Conservation (phyloP, 768 basidiomycete genomes). For the Botryobasidium botryosum region DNA sequence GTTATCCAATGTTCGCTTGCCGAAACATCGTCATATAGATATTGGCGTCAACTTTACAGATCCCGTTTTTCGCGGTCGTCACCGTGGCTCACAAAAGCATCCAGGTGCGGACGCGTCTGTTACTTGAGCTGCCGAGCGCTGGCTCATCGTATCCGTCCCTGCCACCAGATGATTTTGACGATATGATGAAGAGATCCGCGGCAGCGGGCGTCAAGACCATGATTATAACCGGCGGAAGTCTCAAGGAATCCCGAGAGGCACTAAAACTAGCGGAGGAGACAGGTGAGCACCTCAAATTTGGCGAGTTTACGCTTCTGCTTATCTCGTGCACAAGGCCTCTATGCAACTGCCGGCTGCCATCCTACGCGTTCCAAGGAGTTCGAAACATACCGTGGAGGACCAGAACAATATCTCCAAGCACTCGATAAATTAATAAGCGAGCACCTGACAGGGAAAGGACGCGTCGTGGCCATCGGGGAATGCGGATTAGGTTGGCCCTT, state of each 20-base stretch:
- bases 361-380: constrained; percentile 62
- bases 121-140: not conserved
- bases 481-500: constrained; percentile 74
- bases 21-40: constrained; percentile 16
- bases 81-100: constrained; percentile 24
- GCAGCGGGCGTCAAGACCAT: constrained; percentile 47
- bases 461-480: constrained; percentile 60
- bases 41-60: constrained; percentile 29
- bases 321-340: constrained; percentile 29
- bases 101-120: constrained; percentile 12
- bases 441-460: constrained; percentile 34
- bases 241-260: constrained; percentile 44
- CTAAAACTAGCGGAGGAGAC: constrained; percentile 41
- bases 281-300: constrained; percentile 24
- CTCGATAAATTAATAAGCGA: constrained; percentile 37
- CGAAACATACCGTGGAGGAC: constrained; percentile 36
- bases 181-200: constrained; percentile 37
- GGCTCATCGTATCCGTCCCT: not conserved
- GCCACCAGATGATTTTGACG: constrained; percentile 40
- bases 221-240: constrained; percentile 61
- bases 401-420: constrained; percentile 40
- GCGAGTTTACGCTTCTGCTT: not conserved
- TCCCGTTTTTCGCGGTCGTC: constrained; percentile 23
- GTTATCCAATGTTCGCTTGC: too few relatives aligned
- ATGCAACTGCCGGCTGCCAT: constrained; percentile 65